Base-by-base conservation (phyloP, 495 filamentous ascomycete species). In the Hypoxylon intermedium region DNA sequence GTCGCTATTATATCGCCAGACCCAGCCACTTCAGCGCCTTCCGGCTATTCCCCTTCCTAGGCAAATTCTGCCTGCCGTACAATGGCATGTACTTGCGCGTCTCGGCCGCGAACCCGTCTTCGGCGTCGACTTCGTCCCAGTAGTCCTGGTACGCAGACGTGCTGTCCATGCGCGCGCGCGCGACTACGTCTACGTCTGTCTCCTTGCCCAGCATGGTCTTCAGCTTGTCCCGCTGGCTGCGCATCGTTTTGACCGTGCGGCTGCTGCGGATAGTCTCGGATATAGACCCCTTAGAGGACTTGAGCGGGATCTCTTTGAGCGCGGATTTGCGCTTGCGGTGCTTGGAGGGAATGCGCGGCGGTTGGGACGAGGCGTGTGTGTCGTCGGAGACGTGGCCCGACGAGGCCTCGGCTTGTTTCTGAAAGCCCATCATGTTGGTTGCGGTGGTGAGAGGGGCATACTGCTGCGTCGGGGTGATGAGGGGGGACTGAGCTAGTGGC, bases 11-110 rank as follows among this genome's bases (percentile, higher is more conserved):
- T 1, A 34, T 64, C 20, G 70, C 52, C 9, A 75, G 63, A n/a
- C 72, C 72, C 1, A 75, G 59, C 63, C 69, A 75, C 54, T 72
- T 73, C 18, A 75, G 59, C 26, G 72, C 72, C 51, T 75, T 75
- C 5, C 65, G 63, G 31, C 67, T 70, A 24, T 57, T 72, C 6
- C 61, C 63, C 53, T 70, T 72, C 16, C 61, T 66, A 30, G 61
- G 44, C 0, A 31, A 38, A 1, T 42, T 12, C 19, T 52, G 56
- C 13, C 55, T 43, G 21, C 67, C 56, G 15, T 67, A 75, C 24
- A 72, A 58, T 12, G 73, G 69, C 66, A 75, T 74, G 18, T 74
- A 72, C 43, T 72, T 69, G 3, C 71, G 65, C 26, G 69, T 71
- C 42, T 73, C 73, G 12, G 52, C 54, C n/a, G 60, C 56, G 41